A percentile compares a stretch with the other conserved stretches of the same genome.
These are phyloP conservation scores for Cryptococcus sp. DNA, from an alignment of 1,284 basidiomycete genomes.

Conservation along the genomic window DNA sequence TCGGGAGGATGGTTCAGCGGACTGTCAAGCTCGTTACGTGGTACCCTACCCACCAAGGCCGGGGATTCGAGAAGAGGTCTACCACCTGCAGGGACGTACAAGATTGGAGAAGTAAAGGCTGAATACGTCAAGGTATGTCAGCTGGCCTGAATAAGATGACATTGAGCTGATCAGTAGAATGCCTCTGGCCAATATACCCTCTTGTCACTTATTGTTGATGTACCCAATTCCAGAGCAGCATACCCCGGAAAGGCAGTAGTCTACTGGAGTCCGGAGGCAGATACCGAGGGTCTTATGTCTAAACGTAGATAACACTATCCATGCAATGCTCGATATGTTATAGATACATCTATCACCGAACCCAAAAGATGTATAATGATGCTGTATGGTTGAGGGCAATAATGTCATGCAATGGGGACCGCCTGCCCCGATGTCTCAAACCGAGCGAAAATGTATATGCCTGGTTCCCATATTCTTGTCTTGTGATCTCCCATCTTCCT, in stretches of 20 bases:
- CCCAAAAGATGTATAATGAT: background rate
- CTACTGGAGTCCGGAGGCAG: slow-evolving; percentile 40
- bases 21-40: background rate
- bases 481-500: too few species aligned
- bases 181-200: slow-evolving; percentile 38
- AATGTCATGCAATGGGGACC: too few species aligned
- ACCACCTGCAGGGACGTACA: slow-evolving; percentile 46
- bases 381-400: too few species aligned
- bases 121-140: slow-evolving; percentile 46
- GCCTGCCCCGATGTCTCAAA: too few species aligned
- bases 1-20: slow-evolving; percentile 10
- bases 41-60: background rate
- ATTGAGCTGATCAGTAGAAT: slow-evolving; percentile 20
- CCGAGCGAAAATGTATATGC: too few species aligned
- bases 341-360: background rate
- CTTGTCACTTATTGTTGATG: slow-evolving; percentile 43
- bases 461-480: too few species aligned
- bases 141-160: background rate
- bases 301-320: slow-evolving; percentile 11
- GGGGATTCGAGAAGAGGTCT: slow-evolving; percentile 13
- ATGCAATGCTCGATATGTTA: too few species aligned
- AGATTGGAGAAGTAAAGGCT: slow-evolving; percentile 42
- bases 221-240: slow-evolving; percentile 33
- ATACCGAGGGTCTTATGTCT: slow-evolving; percentile 38
- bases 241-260: slow-evolving; percentile 42